Percentiles rank a stretch among this genome's conserved stretches.
Evolutionary conservation across 1,139 yeast genomes (phyloP).

Genomic region (Wickerhamomyces sp.): DNA sequence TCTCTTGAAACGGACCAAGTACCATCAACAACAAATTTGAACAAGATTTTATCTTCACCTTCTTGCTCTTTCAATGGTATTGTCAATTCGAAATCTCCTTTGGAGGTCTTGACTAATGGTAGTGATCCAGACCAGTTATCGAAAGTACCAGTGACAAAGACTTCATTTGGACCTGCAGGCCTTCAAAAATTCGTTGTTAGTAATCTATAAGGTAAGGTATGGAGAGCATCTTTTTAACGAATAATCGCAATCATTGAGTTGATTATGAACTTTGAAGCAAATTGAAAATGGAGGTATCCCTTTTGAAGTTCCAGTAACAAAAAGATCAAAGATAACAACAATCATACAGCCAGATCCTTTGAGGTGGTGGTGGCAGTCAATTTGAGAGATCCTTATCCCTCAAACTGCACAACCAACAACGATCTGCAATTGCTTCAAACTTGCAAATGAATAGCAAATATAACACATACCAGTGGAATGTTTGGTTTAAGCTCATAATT

Average conservation of each 20-base stretch:
- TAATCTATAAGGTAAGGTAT: not conserved
- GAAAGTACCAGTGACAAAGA: conserved; percentile 71
- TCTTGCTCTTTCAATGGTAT: conserved; percentile 43
- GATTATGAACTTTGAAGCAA: not conserved
- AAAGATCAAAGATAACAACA: not conserved
- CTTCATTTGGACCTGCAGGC: conserved; percentile 74
- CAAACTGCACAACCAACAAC: no score
- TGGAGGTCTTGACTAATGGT: conserved; percentile 52
- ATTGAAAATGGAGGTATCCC: not conserved
- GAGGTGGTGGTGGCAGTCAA: no score
- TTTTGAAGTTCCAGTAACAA: not conserved
- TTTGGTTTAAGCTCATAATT: conserved; percentile 6
- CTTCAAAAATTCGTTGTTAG: conserved; percentile 26
- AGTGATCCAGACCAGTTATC: conserved; percentile 66
- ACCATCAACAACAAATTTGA: conserved; percentile 75
- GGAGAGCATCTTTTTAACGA: no score
- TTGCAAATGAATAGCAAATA: no score
- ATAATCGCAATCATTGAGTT: no score
- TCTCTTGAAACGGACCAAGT: conserved; percentile 52
- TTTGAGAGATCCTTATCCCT: not conserved
- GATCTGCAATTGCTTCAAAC: no score
- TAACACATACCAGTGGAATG: conserved; percentile 15
- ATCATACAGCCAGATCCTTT: no score
- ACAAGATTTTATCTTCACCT: conserved; percentile 41
- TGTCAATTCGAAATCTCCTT: conserved; percentile 56